These are phyloP conservation scores for Cymbopogon citratus DNA, from an alignment of 176 grass and related monocot genomes.

Conservation along the genomic window DNA sequence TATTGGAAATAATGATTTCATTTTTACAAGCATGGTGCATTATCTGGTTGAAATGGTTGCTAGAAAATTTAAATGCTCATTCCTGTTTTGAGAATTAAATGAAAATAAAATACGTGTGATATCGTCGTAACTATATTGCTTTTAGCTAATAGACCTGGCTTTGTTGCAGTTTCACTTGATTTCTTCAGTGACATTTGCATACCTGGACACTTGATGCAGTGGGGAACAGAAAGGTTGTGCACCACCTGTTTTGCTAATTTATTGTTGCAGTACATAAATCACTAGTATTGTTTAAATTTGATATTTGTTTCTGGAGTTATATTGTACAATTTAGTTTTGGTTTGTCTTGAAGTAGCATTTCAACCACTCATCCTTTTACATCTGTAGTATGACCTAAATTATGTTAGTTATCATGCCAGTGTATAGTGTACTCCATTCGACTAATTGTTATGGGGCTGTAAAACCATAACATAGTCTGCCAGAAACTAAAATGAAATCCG, in stretches of 20 bases:
- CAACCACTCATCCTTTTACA: not conserved
- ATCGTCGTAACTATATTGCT: not conserved
- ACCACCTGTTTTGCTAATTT: conserved; percentile 12
- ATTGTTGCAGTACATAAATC: not conserved
- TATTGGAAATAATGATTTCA: not conserved
- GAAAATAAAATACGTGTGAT: not conserved
- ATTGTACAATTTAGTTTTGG: not conserved
- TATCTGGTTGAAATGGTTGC: not conserved
- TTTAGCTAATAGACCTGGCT: conserved; percentile 20
- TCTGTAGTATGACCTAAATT: not conserved
- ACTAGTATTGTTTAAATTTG: not conserved
- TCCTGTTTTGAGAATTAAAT: conserved; percentile 4
- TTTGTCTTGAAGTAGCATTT: conserved; percentile 20
- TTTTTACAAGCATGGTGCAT: not conserved
- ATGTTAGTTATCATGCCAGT: not conserved
- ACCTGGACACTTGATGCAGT: conserved; percentile 57
- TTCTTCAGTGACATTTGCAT: conserved; percentile 83
- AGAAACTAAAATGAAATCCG: not conserved
- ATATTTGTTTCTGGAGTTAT: not conserved
- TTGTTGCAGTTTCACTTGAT: conserved; percentile 81
- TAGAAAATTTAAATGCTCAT: not conserved
- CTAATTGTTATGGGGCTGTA: not conserved
- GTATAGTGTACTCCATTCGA: not conserved
- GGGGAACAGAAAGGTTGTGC: conserved; percentile 44
- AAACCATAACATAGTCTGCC: not conserved